Base-by-base conservation (phyloP, 2,329 filamentous ascomycete genomes). In the Amylocarpus encephaloides region DNA sequence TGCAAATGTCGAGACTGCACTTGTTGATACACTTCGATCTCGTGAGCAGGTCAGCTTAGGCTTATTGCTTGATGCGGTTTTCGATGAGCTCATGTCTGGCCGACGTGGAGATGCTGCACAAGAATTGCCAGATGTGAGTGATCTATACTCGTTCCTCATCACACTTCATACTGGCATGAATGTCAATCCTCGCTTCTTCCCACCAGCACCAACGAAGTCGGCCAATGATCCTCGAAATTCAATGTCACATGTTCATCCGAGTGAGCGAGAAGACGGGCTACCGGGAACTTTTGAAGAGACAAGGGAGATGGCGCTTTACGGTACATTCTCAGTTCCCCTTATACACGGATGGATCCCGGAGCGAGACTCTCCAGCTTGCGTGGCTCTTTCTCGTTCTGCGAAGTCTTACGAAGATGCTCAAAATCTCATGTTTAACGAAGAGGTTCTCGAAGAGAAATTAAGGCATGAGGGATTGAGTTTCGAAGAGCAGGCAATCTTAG, bases 131-230 rank as follows among this genome's bases (percentile, higher is more conserved):
- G 93, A 97, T 65, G 85, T 97, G 9, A 79, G 84, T 33, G 91
- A 95, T 52, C 74, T 98, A 1, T 95, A 95, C 66, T 76, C 78
- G 6, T 98, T 98, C 63, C 73, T 98, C 2, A 80, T 93, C 50
- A 87, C 88, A 40, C 72, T 98, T 2, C 89, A 96, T 60, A 97
- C 91, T 0, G 93, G 93, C 34, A 95, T 98, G 88, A 98, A 97
- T 62, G 92, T 97, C 50, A 98, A 98, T 58, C 93, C 93, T 2
- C 82, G 86, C 16, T 93, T 95, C 56, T 77, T 94, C 6, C 77
- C 88, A 1, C 76, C 73, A 0, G 64, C 70, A 6, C 72, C 77
- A 12, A 50, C 50, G 1, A 59, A 53, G 26, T 44, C 51, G 13
- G 18, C 53, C 3, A 59, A 59, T 13, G 64, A 66, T 42, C 65